Conservation (phyloP, 179 eudicot species). For the Nepenthes alata region DNA sequence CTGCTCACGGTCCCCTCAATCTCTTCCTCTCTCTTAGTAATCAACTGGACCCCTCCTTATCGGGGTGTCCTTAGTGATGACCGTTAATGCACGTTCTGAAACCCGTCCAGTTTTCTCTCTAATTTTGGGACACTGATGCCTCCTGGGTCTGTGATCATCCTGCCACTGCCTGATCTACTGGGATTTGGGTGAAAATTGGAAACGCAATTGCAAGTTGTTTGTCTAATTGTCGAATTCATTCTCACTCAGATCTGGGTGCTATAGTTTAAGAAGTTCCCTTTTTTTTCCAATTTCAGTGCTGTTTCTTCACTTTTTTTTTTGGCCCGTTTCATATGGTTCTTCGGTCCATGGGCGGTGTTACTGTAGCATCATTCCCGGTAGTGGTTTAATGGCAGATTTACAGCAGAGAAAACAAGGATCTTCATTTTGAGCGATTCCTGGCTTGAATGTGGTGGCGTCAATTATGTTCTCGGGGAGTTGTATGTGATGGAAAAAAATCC, state of each 20-base stretch:
- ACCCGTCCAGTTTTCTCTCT: conserved; percentile 7
- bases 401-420: conserved; percentile 27
- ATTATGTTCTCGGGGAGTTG: neutral
- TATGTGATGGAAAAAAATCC: conserved; percentile 18
- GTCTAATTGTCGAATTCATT: conserved; percentile 20
- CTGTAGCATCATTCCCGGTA: conserved; percentile 5
- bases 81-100: conserved; percentile 19
- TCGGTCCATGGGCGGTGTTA: too few relatives aligned
- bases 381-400: conserved; percentile 45
- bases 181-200: conserved; percentile 17
- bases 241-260: conserved; percentile 34
- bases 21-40: neutral
- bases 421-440: conserved; percentile 22
- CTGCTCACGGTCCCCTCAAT: conserved; percentile 5
- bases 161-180: conserved; percentile 23
- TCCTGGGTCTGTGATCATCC: conserved; percentile 15
- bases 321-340: conserved; percentile 4
- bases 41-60: too few relatives aligned
- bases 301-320: conserved; percentile 4
- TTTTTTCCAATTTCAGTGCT: conserved; percentile 6
- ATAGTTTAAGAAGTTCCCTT: conserved; percentile 36
- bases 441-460: conserved; percentile 9
- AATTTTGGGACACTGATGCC: conserved; percentile 15
- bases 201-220: conserved; percentile 20
- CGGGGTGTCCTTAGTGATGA: conserved; percentile 14